phyloP scores from a whole-genome alignment of 805 yeast species.

The Kodamaea lidongshanica region DNA sequence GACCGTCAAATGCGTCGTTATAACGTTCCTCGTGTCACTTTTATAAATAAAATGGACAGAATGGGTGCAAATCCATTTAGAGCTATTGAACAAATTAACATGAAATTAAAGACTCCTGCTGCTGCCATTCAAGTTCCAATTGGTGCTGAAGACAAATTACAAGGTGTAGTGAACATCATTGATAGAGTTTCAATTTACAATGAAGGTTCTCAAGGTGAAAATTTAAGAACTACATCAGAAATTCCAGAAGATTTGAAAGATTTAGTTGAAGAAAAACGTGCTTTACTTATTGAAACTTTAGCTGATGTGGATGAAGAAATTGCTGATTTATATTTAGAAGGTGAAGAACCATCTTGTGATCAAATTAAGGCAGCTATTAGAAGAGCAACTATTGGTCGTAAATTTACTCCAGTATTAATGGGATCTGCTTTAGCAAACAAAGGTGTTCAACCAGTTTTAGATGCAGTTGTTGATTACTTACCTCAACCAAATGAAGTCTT shows the following conservation, averaged over 20 bases:
- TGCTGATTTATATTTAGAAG: constrained; percentile 88
- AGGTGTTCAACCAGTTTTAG: constrained; percentile 92
- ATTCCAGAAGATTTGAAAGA: constrained; percentile 78
- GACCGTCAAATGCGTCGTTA: constrained; percentile 99
- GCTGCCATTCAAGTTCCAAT: constrained; percentile 98
- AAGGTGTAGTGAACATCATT: constrained; percentile 89
- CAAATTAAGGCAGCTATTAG: constrained; percentile 89
- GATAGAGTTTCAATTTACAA: constrained; percentile 82
- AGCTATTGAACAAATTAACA: constrained; percentile 86
- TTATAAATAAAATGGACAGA: constrained; percentile 97
- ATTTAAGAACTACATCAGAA: constrained; percentile 48
- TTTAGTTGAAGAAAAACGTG: constrained; percentile 85
- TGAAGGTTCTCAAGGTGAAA: constrained; percentile 88
- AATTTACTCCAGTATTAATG: constrained; percentile 98
- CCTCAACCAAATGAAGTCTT: constrained; percentile 94
- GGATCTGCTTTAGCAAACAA: constrained; percentile 97
- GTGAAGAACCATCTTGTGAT: constrained; percentile 74
- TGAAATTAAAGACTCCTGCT: constrained; percentile 84
- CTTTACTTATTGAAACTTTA: constrained; percentile 78
- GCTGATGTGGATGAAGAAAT: constrained; percentile 98
- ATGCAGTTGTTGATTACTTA: constrained; percentile 90
- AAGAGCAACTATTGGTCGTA: constrained; percentile 90
- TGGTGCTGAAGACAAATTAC: constrained; percentile 79
- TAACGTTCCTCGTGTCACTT: constrained; percentile 93
- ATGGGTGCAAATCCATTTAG: constrained; percentile 98